Conservation (phyloP, 2,329 filamentous ascomycete species). For the Exophiala calicioides region DNA sequence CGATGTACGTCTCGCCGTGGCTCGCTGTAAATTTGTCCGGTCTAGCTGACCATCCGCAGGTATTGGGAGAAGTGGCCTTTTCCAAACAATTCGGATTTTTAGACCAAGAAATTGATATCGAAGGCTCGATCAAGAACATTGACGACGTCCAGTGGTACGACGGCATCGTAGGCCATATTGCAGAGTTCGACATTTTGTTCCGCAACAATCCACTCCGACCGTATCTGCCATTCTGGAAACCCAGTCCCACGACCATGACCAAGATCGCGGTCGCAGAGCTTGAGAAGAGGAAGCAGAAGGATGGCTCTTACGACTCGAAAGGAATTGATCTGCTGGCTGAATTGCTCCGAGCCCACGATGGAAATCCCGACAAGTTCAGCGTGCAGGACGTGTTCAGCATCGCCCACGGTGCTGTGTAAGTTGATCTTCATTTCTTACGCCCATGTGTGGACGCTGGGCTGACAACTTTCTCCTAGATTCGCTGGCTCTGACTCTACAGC, state of each 20-base stretch:
- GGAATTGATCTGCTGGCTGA: conserved; percentile 51
- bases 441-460: not conserved
- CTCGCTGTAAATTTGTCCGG: too few relatives aligned
- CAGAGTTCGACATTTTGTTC: conserved; percentile 51
- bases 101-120: conserved; percentile 52
- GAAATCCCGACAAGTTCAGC: conserved; percentile 50
- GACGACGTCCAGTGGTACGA: conserved; percentile 43
- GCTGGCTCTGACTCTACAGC: conserved; percentile 62
- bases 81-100: conserved; percentile 54
- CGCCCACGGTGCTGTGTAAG: conserved; percentile 53
- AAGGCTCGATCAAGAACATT: conserved; percentile 55
- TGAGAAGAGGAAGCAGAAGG: conserved; percentile 33
- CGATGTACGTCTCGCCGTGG: conserved; percentile 49
- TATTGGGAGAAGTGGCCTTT: conserved; percentile 41
- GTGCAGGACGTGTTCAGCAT: conserved; percentile 60
- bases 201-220: conserved; percentile 54
- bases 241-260: conserved; percentile 43
- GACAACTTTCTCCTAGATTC: conserved; percentile 19
- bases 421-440: not conserved
- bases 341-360: conserved; percentile 55
- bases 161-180: conserved; percentile 35
- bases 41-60: conserved; percentile 13
- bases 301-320: conserved; percentile 32
- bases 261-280: conserved; percentile 25
- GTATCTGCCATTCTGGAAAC: conserved; percentile 46